Conservation (phyloP, 768 basidiomycete species). For the Crucibulum laeve region DNA sequence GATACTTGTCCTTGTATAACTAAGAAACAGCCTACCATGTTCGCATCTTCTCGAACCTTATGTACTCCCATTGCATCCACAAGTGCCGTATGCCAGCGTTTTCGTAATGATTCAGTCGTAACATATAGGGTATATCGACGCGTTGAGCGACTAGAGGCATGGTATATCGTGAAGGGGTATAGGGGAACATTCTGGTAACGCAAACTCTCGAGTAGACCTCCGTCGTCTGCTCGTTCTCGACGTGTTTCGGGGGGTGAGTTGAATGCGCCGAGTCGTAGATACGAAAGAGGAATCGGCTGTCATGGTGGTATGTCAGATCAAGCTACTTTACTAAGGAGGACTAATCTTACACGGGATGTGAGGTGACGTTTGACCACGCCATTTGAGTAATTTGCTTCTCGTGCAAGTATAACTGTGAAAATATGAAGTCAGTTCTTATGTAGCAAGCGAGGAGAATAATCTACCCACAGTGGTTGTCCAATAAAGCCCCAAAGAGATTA, state of each 20-base stretch:
- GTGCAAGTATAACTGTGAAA: conserved; percentile 63
- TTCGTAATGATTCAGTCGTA: conserved; percentile 47
- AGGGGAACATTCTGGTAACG: conserved; percentile 49
- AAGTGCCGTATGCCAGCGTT: conserved; percentile 60
- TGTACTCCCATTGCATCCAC: conserved; percentile 61
- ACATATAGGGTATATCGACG: conserved; percentile 76
- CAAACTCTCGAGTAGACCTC: conserved; percentile 50
- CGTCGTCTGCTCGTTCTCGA: conserved; percentile 58
- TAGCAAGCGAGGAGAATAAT: neutral
- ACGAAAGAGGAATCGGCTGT: conserved; percentile 78
- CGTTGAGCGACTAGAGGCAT: conserved; percentile 49
- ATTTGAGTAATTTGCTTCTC: conserved; percentile 52
- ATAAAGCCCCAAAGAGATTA: conserved; percentile 58
- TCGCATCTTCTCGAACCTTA: conserved; percentile 62
- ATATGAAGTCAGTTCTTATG: too few relatives aligned
- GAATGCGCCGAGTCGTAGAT: conserved; percentile 70
- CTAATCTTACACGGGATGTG: conserved; percentile 56
- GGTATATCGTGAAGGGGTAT: conserved; percentile 78
- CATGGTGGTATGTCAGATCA: conserved; percentile 1
- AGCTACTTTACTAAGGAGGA: neutral
- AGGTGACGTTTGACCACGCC: conserved; percentile 47
- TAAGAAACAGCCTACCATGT: conserved; percentile 48
- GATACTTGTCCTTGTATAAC: neutral
- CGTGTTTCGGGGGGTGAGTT: conserved; percentile 54
- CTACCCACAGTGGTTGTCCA: conserved; percentile 74